Evolutionary conservation across 2,329 filamentous ascomycete species (phyloP).

Genomic region (Colletotrichum coccodes): DNA sequence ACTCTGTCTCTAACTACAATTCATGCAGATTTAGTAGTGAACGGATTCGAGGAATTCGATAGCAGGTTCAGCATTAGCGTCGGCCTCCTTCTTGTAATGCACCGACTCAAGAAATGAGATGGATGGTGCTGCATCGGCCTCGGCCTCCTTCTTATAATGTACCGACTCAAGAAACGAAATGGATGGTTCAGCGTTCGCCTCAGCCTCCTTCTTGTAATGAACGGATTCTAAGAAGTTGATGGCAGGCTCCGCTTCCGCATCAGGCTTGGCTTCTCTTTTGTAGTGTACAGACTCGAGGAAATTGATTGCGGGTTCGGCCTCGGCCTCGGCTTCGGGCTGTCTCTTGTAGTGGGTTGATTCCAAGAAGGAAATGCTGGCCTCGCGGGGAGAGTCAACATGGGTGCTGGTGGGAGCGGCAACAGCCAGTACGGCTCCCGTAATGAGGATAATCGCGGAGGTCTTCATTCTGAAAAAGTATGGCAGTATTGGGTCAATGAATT

Average conservation of each 20-base stretch:
- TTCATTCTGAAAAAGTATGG: neutral
- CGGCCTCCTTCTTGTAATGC: conserved; percentile 10
- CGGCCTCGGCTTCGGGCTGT: neutral
- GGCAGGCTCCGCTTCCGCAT: neutral
- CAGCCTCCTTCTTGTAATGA: conserved; percentile 16
- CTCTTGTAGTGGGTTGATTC: neutral
- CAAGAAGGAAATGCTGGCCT: neutral
- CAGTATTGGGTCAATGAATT: neutral
- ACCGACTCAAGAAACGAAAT: conserved; percentile 11
- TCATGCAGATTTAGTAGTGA: neutral
- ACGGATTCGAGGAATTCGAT: conserved; percentile 17
- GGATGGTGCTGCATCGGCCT: conserved; percentile 4
- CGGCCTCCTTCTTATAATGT: conserved; percentile 17
- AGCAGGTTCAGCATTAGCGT: neutral
- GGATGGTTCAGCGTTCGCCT: neutral
- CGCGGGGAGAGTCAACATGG: neutral
- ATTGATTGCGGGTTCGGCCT: neutral
- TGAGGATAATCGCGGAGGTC: neutral
- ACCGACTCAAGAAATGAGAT: conserved; percentile 15
- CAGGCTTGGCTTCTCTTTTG: neutral
- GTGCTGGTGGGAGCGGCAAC: neutral
- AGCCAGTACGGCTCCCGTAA: neutral
- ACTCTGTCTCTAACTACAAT: neutral
- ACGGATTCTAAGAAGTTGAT: conserved; percentile 12
- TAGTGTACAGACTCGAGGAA: neutral